Evolutionary conservation across 768 basidiomycete species (phyloP).

Genomic region (Pulveroboletus sp.): DNA sequence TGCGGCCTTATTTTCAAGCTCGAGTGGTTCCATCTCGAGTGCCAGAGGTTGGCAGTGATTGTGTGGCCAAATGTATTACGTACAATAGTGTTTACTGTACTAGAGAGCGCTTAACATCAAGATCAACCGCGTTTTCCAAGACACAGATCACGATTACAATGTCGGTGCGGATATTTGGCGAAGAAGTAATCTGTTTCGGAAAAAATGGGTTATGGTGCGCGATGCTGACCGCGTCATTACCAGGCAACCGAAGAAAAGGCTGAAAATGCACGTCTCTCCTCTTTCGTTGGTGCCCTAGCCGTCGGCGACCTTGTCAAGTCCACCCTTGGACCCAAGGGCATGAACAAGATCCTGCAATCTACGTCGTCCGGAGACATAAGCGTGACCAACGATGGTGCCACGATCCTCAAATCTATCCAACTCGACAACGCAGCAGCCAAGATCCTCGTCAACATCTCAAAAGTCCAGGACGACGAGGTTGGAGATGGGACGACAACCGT

Average conservation of each 20-base stretch:
- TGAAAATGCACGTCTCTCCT: constrained; percentile 96
- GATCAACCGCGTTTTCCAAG: background rate
- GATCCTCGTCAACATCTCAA: constrained; percentile 98
- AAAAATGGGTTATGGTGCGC: background rate
- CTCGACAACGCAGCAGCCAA: constrained; percentile 99
- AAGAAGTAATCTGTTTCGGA: constrained; percentile 41
- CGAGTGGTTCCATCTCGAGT: no score
- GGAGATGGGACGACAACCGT: constrained; percentile 94
- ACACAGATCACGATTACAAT: constrained; percentile 2
- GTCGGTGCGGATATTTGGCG: constrained; percentile 66
- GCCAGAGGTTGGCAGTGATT: no score
- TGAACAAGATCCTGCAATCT: constrained; percentile 99
- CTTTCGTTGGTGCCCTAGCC: constrained; percentile 95
- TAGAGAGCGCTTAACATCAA: background rate
- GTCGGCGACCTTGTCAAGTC: constrained; percentile 98
- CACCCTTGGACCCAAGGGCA: constrained; percentile 97
- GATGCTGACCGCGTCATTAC: constrained; percentile 3
- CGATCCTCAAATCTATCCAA: constrained; percentile 95
- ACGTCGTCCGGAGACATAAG: constrained; percentile 86
- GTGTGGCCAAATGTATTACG: background rate
- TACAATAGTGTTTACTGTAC: background rate
- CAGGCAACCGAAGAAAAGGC: constrained; percentile 92
- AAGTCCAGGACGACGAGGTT: constrained; percentile 99
- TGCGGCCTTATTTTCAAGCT: no score
- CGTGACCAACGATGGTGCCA: constrained; percentile 98